Percentiles rank a stretch among this genome's conserved stretches.
phyloP scores from a whole-genome alignment of 768 basidiomycete genomes.

The Trametes coccinea region DNA sequence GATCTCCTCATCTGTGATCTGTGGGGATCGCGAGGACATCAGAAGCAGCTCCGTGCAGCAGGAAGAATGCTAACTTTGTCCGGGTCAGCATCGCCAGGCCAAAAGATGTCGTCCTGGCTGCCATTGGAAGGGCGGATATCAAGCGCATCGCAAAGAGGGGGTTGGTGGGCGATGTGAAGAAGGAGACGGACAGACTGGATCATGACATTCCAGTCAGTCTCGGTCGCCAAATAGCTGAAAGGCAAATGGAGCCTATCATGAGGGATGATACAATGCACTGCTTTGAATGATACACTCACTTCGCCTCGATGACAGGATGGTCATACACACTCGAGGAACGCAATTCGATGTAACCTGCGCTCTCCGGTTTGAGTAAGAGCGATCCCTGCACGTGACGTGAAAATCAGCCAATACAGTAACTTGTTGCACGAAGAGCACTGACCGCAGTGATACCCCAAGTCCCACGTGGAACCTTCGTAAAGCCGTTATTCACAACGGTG shows the following conservation, averaged over 20 bases:
- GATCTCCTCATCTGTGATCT: slow-evolving; percentile 16
- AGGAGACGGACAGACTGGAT: slow-evolving; percentile 8
- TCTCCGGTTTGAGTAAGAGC: slow-evolving; percentile 13
- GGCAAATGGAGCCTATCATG: too few species aligned
- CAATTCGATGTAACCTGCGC: slow-evolving; percentile 23
- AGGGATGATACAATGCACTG: too few species aligned
- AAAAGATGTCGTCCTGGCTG: slow-evolving; percentile 3
- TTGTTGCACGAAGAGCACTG: neutral
- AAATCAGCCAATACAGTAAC: neutral
- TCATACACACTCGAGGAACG: slow-evolving; percentile 25
- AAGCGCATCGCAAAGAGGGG: slow-evolving; percentile 12
- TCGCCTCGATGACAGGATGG: slow-evolving; percentile 30
- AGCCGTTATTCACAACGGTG: slow-evolving; percentile 4
- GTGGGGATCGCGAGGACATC: neutral
- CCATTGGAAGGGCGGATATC: neutral
- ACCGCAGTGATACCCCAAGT: slow-evolving; percentile 5
- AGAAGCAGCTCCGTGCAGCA: too few species aligned
- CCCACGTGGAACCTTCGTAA: neutral
- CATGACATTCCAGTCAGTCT: slow-evolving; percentile 18
- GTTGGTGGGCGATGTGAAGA: slow-evolving; percentile 2
- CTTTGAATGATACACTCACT: slow-evolving; percentile 29
- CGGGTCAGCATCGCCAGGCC: slow-evolving; percentile 18
- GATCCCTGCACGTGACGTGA: too few species aligned
- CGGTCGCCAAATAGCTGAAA: slow-evolving; percentile 21
- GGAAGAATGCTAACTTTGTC: slow-evolving; percentile 6